Base-by-base conservation (phyloP, 2,329 filamentous ascomycete genomes). In the Aspergillus luchuensis region DNA sequence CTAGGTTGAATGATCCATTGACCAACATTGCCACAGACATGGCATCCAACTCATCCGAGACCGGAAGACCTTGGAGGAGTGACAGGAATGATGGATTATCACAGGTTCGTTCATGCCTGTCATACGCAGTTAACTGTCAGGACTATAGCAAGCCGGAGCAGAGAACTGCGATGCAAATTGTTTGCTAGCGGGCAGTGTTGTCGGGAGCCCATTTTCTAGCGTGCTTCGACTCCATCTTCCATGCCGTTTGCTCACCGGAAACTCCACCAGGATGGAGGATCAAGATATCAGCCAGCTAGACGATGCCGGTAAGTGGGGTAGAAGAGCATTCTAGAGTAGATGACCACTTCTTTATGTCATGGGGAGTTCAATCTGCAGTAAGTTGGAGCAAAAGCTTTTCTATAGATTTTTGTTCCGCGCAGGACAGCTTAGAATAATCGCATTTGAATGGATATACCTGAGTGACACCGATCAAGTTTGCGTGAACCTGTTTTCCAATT, bases 151-250 rank as follows among this genome's bases (percentile, higher is more conserved):
- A 17, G 53, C 39, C 13, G 28, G n/a, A 25, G n/a, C 33, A 48
- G 4, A 45, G 19, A 47, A 33, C 19, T 19, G 15, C 19, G 25
- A 10, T 15, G 39, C 33, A 56, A 56, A 10, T 47, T 15, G 41
- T 28, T 56, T 21, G 39, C 53, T 59, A 59, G 54, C 53, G 47
- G 51, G 11, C 49, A 49, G 48, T 36, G 19, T 59, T 28, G 36
- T 62, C 56, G 53, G 61, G 59, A 61, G 36, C 45, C 47, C 49
- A 52, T 65, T 65, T 67, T 67, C 64, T 67, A 67, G 65, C 62
- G 65, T 53, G 61, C 63, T 67, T 66, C 63, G 59, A 63, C 52
- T 58, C 53, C 33, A 56, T 55, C 47, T 66, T 64, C 63, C 21
- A 67, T 61, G 63, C 56, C 56, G 56, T 55, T 58, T 50, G 51